These are phyloP conservation scores for Ophiostoma sp. DNA, from an alignment of 2,329 filamentous ascomycete genomes.

Conservation along the genomic window DNA sequence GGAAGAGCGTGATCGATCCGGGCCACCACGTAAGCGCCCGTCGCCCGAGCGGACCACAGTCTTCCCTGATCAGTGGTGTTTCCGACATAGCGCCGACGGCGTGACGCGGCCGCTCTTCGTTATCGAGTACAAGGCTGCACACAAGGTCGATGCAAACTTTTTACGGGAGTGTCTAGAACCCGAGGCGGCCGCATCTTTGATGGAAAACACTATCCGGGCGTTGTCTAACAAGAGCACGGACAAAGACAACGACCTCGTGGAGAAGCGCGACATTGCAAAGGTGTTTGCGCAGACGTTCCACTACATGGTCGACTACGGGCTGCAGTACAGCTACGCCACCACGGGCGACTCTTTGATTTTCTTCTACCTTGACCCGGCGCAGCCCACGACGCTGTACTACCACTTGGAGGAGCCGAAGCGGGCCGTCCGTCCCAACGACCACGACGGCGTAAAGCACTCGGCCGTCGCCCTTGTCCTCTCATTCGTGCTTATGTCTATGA, in stretches of 20 bases:
- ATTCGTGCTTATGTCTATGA: background rate
- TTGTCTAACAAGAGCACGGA: background rate
- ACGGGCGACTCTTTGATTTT: conserved; percentile 19
- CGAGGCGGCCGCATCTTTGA: conserved; percentile 11
- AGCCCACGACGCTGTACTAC: conserved; percentile 20
- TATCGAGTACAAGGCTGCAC: conserved; percentile 22
- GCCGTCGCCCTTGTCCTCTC: background rate
- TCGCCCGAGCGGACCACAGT: background rate
- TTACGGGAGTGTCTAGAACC: conserved; percentile 7
- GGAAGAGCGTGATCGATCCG: background rate
- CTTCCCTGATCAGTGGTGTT: conserved; percentile 21
- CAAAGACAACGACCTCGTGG: background rate
- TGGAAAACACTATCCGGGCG: conserved; percentile 13
- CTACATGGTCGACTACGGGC: conserved; percentile 24
- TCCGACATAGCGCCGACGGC: conserved; percentile 17
- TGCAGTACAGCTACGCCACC: conserved; percentile 21
- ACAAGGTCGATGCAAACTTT: conserved; percentile 18
- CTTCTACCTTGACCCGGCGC: conserved; percentile 14
- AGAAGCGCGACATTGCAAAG: conserved; percentile 16
- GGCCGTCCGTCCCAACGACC: background rate
- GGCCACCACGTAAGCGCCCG: background rate
- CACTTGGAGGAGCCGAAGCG: conserved; percentile 17
- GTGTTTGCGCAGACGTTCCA: conserved; percentile 19
- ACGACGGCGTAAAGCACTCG: background rate
- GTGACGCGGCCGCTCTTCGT: conserved; percentile 28